Base-by-base conservation (phyloP, 305 asterid genomes). In the Fraxinus platypoda region DNA sequence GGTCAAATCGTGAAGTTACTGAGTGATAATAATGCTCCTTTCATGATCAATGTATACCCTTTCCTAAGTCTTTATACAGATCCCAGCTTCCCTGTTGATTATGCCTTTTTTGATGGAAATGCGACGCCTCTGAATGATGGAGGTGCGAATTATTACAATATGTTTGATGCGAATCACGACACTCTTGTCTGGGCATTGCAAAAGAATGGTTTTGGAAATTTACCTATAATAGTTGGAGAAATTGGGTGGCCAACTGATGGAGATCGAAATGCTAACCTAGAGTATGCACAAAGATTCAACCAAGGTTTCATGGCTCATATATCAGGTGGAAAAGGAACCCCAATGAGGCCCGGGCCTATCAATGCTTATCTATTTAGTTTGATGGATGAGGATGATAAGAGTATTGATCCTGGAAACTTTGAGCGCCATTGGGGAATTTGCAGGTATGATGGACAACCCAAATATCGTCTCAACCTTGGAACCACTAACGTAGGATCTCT, bases 401-500 rank as follows among this genome's bases (percentile, higher is more conserved):
- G 97, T 86, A 87, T 91, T 49, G 92, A 91, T 21, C 97, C 97
- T 0, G 95, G 98, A 33, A 90, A 89, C 73, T 92, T 94, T 49
- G 98, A 94, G 85, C 90, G 98, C n/a, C 98, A 94, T 37, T 92
- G 98, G 98, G 98, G 98, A 12, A 80, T 92, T 15, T 88, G 92
- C 52, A 31, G 78, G 75, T 91, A 82, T 33, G 94, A 93, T 54
- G 98, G 98, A 8, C 90, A 84, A 71, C 93, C 94, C 0, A 93
- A 93, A 73, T 93, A 93, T 82, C 6, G 83, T 0, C 88, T 93
- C 30, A 93, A 90, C 84, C 92, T 93, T 1, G 95, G 95, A 23
- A 90, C 94, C 0, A 85, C 90, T 2, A 89, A 77, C 80, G 85
- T 91, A 0, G 89, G 88, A 21, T 15, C 87, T 23, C 82, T 93